Evolutionary conservation across 768 basidiomycete genomes (phyloP).

Genomic region (Podaxis pistillaris): DNA sequence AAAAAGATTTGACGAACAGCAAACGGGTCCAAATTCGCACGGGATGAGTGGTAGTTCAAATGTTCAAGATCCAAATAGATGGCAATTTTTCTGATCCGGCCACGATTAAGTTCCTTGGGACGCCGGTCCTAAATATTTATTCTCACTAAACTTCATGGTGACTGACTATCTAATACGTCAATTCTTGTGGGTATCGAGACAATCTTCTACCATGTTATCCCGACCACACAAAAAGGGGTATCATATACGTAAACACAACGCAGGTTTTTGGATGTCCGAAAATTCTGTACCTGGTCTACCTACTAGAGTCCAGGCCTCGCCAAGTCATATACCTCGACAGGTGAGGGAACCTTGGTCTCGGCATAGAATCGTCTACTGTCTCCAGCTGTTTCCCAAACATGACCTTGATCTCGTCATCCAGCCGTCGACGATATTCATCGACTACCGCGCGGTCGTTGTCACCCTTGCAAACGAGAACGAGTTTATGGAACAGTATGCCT

Average conservation of each 20-base stretch:
- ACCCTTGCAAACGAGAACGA: neutral
- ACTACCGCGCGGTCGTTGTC: neutral
- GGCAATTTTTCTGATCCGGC: too few species aligned
- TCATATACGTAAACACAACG: neutral
- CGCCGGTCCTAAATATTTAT: too few species aligned
- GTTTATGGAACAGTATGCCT: neutral
- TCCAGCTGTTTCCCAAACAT: neutral
- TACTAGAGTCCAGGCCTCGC: neutral
- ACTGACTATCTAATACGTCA: too few species aligned
- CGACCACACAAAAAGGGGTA: neutral
- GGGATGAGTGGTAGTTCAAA: too few species aligned
- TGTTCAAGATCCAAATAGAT: too few species aligned
- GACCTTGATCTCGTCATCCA: neutral
- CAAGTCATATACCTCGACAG: neutral
- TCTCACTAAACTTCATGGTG: too few species aligned
- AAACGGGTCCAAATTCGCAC: too few species aligned
- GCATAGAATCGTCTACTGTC: neutral
- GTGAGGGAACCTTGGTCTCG: neutral
- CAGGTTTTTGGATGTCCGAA: neutral
- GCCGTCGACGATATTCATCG: neutral
- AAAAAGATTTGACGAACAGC: too few species aligned
- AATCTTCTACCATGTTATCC: too few species aligned
- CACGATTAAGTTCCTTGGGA: too few species aligned
- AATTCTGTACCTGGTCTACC: too few species aligned
- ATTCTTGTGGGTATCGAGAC: too few species aligned